A percentile compares a stretch with the other conserved stretches of the same genome.
These are phyloP conservation scores for Sclerotinia nivalis DNA, from an alignment of 2,329 filamentous ascomycete species.

Conservation along the genomic window DNA sequence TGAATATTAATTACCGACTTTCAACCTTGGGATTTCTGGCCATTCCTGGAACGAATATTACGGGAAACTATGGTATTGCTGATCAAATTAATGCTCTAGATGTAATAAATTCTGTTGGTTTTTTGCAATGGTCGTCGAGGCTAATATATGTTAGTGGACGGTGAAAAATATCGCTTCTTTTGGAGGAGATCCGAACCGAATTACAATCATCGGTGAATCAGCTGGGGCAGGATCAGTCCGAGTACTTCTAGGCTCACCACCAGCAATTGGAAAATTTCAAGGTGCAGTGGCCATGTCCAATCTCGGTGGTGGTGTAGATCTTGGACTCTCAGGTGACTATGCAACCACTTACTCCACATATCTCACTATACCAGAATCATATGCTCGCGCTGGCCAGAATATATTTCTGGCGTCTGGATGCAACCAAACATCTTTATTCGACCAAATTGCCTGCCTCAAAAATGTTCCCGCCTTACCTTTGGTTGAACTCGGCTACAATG, in stretches of 20 bases:
- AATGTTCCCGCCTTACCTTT: constrained; percentile 45
- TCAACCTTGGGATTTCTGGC: constrained; percentile 45
- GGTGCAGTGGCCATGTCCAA: constrained; percentile 53
- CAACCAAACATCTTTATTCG: constrained; percentile 45
- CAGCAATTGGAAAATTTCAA: constrained; percentile 49
- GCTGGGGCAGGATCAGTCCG: constrained; percentile 54
- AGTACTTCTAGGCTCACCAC: constrained; percentile 50
- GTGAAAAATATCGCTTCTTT: constrained; percentile 49
- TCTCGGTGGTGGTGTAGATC: constrained; percentile 51
- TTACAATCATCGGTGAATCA: constrained; percentile 53
- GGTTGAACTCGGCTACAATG: constrained; percentile 44
- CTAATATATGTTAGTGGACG: constrained; percentile 45
- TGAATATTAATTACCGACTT: constrained; percentile 38
- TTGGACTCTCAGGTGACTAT: constrained; percentile 51
- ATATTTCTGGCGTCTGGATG: constrained; percentile 53
- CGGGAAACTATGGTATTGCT: constrained; percentile 53
- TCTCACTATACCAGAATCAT: constrained; percentile 52
- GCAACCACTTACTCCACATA: constrained; percentile 56
- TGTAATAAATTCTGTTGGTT: constrained; percentile 29
- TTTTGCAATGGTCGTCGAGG: background rate
- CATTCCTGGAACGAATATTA: constrained; percentile 52
- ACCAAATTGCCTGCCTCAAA: constrained; percentile 50
- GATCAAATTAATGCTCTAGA: constrained; percentile 53
- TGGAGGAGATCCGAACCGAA: constrained; percentile 49
- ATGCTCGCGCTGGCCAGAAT: constrained; percentile 49